phyloP scores from a whole-genome alignment of 305 asterid genomes.

The Solanum hybrid region DNA sequence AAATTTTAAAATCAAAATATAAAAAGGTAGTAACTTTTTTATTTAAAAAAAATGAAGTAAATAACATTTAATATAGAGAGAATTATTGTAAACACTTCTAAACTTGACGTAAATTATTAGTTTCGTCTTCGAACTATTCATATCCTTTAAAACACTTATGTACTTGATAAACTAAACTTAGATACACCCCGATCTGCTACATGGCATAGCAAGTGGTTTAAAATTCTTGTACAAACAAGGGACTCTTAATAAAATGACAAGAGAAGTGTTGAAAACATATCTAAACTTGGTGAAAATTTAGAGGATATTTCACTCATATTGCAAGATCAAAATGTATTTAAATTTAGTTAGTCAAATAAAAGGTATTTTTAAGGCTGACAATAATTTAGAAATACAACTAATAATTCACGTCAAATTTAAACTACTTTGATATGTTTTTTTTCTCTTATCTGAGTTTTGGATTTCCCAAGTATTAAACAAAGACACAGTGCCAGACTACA shows the following conservation, averaged over 20 bases:
- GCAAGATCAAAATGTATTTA: too few relatives aligned
- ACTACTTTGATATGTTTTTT: neutral
- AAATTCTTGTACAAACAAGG: neutral
- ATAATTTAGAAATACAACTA: too few relatives aligned
- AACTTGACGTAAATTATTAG: too few relatives aligned
- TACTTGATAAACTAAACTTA: neutral
- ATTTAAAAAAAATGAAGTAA: too few relatives aligned
- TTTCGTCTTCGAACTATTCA: too few relatives aligned
- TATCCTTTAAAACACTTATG: too few relatives aligned
- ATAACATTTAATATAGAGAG: neutral
- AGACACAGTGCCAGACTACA: neutral
- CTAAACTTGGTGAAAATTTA: too few relatives aligned
- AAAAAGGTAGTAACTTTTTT: neutral
- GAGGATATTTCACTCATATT: too few relatives aligned
- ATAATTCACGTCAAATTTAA: neutral
- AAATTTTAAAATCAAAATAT: neutral
- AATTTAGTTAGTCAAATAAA: too few relatives aligned
- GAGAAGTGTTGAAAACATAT: neutral
- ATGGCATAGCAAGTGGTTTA: too few relatives aligned
- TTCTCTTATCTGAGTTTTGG: neutral
- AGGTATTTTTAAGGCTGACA: rapidly evolving
- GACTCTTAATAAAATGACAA: neutral
- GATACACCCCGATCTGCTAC: too few relatives aligned
- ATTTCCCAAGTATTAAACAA: neutral
- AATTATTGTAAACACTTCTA: too few relatives aligned